Evolutionary conservation across 2,329 filamentous ascomycete genomes (phyloP).

Genomic region (Alternaria triticina): DNA sequence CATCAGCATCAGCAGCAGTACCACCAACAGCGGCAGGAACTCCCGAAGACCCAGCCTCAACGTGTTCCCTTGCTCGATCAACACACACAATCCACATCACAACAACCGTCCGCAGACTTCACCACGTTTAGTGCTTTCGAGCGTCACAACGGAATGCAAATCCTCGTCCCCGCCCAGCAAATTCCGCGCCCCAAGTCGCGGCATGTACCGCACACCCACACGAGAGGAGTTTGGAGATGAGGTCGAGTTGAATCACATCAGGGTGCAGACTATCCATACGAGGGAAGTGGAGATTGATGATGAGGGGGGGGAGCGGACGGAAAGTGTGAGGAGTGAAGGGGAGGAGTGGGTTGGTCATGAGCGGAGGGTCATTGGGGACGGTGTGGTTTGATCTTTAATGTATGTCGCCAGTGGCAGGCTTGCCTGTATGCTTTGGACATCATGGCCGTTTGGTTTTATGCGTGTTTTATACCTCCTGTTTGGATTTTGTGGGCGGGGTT

Average conservation of each 20-base stretch:
- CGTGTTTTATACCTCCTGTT: not conserved
- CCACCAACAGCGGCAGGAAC: not conserved
- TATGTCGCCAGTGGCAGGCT: not conserved
- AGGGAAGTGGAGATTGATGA: constrained; percentile 15
- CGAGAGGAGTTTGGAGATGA: constrained; percentile 14
- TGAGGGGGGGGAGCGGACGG: not conserved
- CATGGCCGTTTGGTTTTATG: not conserved
- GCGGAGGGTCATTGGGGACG: not conserved
- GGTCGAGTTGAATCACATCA: constrained; percentile 24
- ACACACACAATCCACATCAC: not conserved
- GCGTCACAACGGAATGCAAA: not conserved
- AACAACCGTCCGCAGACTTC: not conserved
- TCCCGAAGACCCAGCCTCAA: not conserved
- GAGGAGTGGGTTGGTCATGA: not conserved
- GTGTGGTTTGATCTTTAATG: not conserved
- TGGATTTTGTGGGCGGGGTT: not conserved
- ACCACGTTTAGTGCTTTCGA: not conserved
- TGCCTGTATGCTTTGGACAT: not conserved
- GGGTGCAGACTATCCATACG: constrained; percentile 21
- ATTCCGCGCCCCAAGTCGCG: not conserved
- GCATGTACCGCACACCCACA: not conserved
- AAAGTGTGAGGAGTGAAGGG: not conserved
- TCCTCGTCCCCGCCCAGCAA: not conserved
- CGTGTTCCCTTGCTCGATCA: not conserved
- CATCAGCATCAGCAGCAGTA: not conserved